Percentiles rank a stretch among this genome's conserved stretches.
Evolutionary conservation across 1,284 basidiomycete species (phyloP).

Genomic region (Xerocomus nothofagi): DNA sequence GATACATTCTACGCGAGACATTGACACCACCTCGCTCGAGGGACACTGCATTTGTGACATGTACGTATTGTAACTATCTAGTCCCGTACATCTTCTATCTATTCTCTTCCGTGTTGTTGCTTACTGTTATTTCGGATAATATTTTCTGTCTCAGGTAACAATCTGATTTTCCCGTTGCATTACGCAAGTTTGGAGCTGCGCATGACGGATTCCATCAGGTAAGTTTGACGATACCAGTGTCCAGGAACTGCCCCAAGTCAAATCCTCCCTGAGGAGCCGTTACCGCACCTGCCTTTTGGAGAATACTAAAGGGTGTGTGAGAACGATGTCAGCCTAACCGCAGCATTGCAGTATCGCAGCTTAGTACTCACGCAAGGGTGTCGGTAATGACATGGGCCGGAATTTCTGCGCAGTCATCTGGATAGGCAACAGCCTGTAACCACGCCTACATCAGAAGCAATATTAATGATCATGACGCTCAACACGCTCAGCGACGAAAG

Average conservation of each 20-base stretch:
- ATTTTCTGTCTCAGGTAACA: neutral
- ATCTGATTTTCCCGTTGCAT: neutral
- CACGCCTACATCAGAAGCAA: conserved; percentile 56
- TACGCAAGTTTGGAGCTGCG: neutral
- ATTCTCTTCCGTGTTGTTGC: conserved; percentile 14
- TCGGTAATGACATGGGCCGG: conserved; percentile 62
- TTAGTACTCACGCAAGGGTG: conserved; percentile 61
- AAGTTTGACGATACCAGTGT: conserved; percentile 14
- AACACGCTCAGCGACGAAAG: neutral
- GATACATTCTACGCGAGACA: conserved; percentile 6
- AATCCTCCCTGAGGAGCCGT: conserved; percentile 15
- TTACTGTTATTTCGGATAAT: conserved; percentile 21
- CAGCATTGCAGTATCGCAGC: neutral
- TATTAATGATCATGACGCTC: neutral
- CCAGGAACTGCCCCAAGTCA: conserved; percentile 21
- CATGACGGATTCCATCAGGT: conserved; percentile 10
- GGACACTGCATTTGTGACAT: conserved; percentile 17
- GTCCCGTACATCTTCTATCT: conserved; percentile 1
- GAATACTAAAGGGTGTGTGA: conserved; percentile 15
- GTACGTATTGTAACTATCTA: conserved; percentile 17
- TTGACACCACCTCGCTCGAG: conserved; percentile 5
- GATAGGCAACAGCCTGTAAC: conserved; percentile 79
- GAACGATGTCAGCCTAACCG: conserved; percentile 1
- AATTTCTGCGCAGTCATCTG: conserved; percentile 63
- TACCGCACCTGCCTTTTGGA: conserved; percentile 30